Evolutionary conservation across 805 yeast genomes (phyloP).

Genomic region (Metschnikowia noctiluminum): DNA sequence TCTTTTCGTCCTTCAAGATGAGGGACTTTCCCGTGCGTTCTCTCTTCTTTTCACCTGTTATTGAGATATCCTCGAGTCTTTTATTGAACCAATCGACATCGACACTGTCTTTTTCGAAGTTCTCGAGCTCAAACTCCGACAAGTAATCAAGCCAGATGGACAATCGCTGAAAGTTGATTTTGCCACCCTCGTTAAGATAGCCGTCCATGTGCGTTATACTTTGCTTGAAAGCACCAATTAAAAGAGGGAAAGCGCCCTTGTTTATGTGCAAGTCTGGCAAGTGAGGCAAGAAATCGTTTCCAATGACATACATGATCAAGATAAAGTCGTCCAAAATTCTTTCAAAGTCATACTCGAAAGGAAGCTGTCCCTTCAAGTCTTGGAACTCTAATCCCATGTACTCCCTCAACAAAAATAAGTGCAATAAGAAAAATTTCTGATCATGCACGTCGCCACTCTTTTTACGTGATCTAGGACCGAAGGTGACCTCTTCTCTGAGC

Average conservation of each 20-base stretch:
- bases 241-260: conserved; percentile 94
- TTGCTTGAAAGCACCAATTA: conserved; percentile 83
- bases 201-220: conserved; percentile 73
- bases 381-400: conserved; percentile 83
- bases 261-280: conserved; percentile 90
- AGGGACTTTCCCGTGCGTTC: conserved; percentile 62
- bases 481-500: conserved; percentile 91
- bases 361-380: conserved; percentile 59
- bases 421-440: conserved; percentile 80
- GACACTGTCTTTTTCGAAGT: conserved; percentile 78
- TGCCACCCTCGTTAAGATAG: conserved; percentile 79
- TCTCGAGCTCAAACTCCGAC: conserved; percentile 76
- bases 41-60: conserved; percentile 68
- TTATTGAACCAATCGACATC: conserved; percentile 92
- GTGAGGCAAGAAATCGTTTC: conserved; percentile 96
- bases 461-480: conserved; percentile 53
- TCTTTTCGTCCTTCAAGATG: conserved; percentile 69
- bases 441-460: conserved; percentile 54
- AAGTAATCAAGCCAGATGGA: conserved; percentile 72
- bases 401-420: conserved; percentile 84
- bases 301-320: conserved; percentile 88
- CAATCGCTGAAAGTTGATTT: conserved; percentile 70
- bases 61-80: conserved; percentile 74
- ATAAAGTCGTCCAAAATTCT: conserved; percentile 89
- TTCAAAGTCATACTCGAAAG: conserved; percentile 80